These are phyloP conservation scores for Solanum dulcamara DNA, from an alignment of 257 asterid species.

Conservation along the genomic window DNA sequence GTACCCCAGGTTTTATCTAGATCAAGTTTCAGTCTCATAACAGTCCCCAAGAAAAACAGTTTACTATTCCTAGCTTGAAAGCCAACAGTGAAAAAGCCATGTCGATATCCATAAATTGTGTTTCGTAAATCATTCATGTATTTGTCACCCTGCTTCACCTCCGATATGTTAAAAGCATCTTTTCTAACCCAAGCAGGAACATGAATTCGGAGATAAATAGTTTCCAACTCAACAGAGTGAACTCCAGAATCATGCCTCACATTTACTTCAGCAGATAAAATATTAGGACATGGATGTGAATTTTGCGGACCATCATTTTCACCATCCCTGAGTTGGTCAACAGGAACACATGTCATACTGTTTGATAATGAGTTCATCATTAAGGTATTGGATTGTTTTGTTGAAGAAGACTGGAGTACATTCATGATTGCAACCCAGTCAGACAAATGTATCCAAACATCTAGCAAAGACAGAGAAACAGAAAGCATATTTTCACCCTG, in stretches of 20 bases:
- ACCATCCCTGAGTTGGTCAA: constrained; percentile 14
- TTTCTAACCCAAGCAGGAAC: constrained; percentile 43
- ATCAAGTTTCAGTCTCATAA: constrained; percentile 30
- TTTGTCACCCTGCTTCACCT: constrained; percentile 18
- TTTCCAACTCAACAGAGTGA: constrained; percentile 34
- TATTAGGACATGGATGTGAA: not conserved
- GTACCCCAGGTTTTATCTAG: constrained; percentile 45
- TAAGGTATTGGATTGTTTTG: constrained; percentile 15
- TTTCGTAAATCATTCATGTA: constrained; percentile 21
- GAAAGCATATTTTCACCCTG: constrained; percentile 31
- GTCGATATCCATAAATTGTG: constrained; percentile 25
- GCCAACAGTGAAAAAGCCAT: constrained; percentile 43
- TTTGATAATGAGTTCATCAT: constrained; percentile 20
- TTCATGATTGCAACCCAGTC: constrained; percentile 68
- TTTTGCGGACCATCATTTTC: constrained; percentile 11
- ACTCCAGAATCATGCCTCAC: constrained; percentile 16
- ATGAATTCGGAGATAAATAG: constrained; percentile 43
- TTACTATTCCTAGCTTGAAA: constrained; percentile 39
- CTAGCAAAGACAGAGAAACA: constrained; percentile 46
- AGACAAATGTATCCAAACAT: constrained; percentile 62
- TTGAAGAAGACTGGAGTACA: constrained; percentile 24
- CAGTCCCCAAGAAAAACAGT: constrained; percentile 42
- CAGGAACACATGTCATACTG: constrained; percentile 3
- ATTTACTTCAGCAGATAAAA: constrained; percentile 16
- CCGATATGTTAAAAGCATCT: constrained; percentile 20